Evolutionary conservation across 1,139 yeast genomes (phyloP), one percentile per base, ranked within the genome.

Genomic region (Taphrina wiesneri): DNA sequence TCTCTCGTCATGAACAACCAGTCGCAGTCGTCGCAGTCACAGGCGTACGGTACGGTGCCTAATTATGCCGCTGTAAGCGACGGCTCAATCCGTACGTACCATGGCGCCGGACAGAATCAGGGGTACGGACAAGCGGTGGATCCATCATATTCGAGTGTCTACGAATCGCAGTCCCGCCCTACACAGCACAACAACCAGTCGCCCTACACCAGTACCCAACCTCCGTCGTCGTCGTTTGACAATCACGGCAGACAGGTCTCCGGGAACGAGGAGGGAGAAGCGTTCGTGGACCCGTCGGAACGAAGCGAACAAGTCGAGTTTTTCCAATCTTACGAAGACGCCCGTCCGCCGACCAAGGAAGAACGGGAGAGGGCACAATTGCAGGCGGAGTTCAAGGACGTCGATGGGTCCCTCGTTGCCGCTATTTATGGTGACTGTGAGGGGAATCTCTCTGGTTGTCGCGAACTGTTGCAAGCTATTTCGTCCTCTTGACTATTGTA

Each of bases 331-430:
- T 60, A 36, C 43, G 64, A 51, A 26, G 39, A 60, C 36, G 46
- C 45, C 30, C 54, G 54, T 11, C 41, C 47, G 11, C 41, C 28
- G 47, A 47, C 57, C 21, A 26, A 49, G 15, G 57, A 60, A 19
- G 64, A 60, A 28, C 39, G 28, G 11, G 64, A 49, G 21, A 49
- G 56, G 36, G 57, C 21, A 21, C 17, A 21, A 13, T 32, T 60
- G 17, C 51, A 51, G 32, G n/a, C 25, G 21, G 54, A 49, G 30
- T 60, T 60, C 30, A 39, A 41, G 15, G 2, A 17, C 9, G 30
- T 60, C 23, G 64, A 60, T 17, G 64, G 64, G 15, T 36, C 57
- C 11, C 51, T 60, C 43, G 52, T 60, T 25, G 64, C 64, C n/a
- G 64, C 64, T 30, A 41, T 60, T 19, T 60, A 60, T 23, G 41